phyloP scores from a whole-genome alignment of 2,329 filamentous ascomycete genomes.

The Sporothrix pseudoabietina region DNA sequence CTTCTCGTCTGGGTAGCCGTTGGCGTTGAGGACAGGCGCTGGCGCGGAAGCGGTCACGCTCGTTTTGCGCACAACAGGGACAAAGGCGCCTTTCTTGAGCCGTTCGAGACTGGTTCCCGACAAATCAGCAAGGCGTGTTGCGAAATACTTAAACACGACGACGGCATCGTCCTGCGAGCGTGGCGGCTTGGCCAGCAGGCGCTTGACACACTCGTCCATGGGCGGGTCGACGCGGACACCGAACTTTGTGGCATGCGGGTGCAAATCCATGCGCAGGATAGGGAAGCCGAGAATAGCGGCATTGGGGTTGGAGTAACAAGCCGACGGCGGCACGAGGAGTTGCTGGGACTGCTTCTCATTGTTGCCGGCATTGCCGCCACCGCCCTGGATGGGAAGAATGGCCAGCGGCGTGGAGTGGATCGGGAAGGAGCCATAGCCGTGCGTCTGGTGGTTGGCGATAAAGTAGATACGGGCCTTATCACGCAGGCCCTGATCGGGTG shows the following conservation, averaged over 20 bases:
- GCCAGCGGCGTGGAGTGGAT: slow-evolving; percentile 57
- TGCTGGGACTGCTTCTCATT: slow-evolving; percentile 48
- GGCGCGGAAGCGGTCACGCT: background rate
- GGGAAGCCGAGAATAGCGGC: slow-evolving; percentile 79
- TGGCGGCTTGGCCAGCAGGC: slow-evolving; percentile 72
- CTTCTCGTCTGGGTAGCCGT: slow-evolving; percentile 37
- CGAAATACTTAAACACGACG: slow-evolving; percentile 80
- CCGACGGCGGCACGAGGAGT: slow-evolving; percentile 68
- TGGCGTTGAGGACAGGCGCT: background rate
- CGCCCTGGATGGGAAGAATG: slow-evolving; percentile 72
- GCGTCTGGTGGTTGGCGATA: slow-evolving; percentile 74
- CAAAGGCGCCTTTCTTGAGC: slow-evolving; percentile 67
- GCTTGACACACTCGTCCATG: slow-evolving; percentile 73
- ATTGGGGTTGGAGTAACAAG: slow-evolving; percentile 80
- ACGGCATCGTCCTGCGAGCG: slow-evolving; percentile 66
- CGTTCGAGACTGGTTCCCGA: slow-evolving; percentile 60
- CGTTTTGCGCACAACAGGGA: slow-evolving; percentile 59
- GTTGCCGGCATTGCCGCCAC: background rate
- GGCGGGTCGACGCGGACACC: slow-evolving; percentile 82
- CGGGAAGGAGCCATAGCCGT: slow-evolving; percentile 71
- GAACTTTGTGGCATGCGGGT: slow-evolving; percentile 78
- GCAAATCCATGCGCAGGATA: slow-evolving; percentile 75
- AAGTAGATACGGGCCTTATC: slow-evolving; percentile 78
- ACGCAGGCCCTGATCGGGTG: slow-evolving; percentile 60
- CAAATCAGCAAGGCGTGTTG: slow-evolving; percentile 74